Evolutionary conservation across 140 eudicot genomes (phyloP).

Genomic region (Senecio squalidus): DNA sequence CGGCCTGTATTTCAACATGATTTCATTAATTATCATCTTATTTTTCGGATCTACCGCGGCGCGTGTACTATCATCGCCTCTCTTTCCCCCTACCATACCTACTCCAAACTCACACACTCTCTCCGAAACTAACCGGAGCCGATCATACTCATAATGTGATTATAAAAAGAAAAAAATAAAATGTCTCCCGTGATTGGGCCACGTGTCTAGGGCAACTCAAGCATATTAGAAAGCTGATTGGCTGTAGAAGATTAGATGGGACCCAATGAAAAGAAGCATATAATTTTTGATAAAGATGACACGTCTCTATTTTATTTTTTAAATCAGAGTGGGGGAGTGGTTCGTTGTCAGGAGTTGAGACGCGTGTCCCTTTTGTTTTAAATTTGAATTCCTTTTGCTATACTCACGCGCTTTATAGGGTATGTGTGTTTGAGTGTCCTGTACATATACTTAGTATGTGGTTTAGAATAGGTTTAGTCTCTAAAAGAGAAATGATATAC

Average conservation of each 20-base stretch:
- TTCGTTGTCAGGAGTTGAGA: conserved; percentile 27
- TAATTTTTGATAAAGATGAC: conserved; percentile 28
- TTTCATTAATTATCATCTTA: conserved; percentile 39
- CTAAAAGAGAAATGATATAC: too few species aligned
- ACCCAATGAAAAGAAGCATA: conserved; percentile 22
- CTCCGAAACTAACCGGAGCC: too few species aligned
- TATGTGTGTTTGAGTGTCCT: neutral
- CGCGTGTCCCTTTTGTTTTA: conserved; percentile 13
- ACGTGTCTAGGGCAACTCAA: conserved; percentile 31
- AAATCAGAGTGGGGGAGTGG: conserved; percentile 14
- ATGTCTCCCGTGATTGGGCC: conserved; percentile 32
- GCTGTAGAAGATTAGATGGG: conserved; percentile 22
- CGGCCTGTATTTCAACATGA: conserved; percentile 74
- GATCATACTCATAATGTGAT: neutral
- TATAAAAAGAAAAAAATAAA: neutral
- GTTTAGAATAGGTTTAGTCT: too few species aligned
- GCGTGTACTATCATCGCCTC: neutral
- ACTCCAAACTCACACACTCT: too few species aligned
- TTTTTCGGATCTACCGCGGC: conserved; percentile 12
- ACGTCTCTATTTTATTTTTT: conserved; percentile 16
- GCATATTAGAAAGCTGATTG: conserved; percentile 17
- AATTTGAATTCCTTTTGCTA: conserved; percentile 5
- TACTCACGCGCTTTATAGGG: neutral
- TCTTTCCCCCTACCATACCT: conserved; percentile 24
- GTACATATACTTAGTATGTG: too few species aligned